Conservation (phyloP, 2,329 filamentous ascomycete species). For the Fusarium buharicum region DNA sequence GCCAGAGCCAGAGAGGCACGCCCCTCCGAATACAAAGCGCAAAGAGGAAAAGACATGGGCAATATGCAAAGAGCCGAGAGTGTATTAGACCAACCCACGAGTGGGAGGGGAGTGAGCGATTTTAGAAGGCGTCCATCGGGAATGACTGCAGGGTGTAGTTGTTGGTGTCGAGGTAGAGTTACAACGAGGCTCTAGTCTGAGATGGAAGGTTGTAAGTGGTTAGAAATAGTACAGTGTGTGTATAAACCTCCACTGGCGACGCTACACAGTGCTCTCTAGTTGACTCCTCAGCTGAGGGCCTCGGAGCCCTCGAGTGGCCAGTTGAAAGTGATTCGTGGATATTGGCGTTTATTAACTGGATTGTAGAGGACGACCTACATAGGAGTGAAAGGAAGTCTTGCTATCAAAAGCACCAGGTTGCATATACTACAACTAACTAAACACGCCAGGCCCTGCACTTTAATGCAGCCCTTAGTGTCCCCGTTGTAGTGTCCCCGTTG, state of each 20-base stretch:
- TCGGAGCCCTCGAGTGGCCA: neutral
- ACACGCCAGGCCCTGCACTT: constrained; percentile 5
- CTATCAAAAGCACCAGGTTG: constrained; percentile 8
- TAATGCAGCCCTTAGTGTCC: constrained; percentile 12
- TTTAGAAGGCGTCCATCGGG: constrained; percentile 34
- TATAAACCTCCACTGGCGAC: constrained; percentile 16
- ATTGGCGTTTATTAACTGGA: neutral
- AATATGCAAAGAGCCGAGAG: constrained; percentile 26
- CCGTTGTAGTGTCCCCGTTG: constrained; percentile 10
- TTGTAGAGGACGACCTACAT: neutral
- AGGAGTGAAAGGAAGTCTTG: neutral
- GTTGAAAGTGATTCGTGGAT: neutral
- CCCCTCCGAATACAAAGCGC: constrained; percentile 23
- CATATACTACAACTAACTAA: constrained; percentile 1
- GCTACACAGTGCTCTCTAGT: constrained; percentile 16
- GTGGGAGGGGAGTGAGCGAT: constrained; percentile 40
- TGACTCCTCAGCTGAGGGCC: neutral
- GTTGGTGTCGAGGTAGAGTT: constrained; percentile 38
- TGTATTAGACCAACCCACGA: constrained; percentile 26
- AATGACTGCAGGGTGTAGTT: constrained; percentile 33
- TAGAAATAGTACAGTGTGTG: constrained; percentile 24
- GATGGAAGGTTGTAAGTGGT: constrained; percentile 19
- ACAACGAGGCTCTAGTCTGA: constrained; percentile 33
- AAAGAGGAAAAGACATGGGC: constrained; percentile 22
- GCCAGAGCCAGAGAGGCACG: constrained; percentile 10